Evolutionary conservation across 1,284 basidiomycete genomes (phyloP), one percentile per base, ranked within the genome.

Genomic region (Trichosporon asahii): DNA sequence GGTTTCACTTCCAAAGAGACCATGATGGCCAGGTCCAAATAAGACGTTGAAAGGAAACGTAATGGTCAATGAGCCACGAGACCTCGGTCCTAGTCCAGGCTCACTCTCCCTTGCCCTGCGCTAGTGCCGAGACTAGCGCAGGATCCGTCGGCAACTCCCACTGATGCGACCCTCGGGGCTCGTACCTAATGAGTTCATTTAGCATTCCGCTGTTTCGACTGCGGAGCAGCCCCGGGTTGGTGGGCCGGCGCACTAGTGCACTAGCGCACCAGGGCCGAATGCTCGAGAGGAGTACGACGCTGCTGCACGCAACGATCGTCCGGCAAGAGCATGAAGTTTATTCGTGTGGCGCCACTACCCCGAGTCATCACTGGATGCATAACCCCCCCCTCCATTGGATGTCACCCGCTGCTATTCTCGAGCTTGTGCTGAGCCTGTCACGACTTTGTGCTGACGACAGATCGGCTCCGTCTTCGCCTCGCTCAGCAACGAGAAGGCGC

Each of bases 391-490:
- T 33, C 31, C 31, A 8, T 33, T 33, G 31, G 31, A 33, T 33
- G 31, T 33, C 31, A 33, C 31, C 31, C 31, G 31, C 31, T 3
- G n/a, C n/a, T n/a, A n/a, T n/a, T n/a, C n/a, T n/a, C n/a, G n/a
- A n/a, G n/a, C n/a, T n/a, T n/a, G n/a, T n/a, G n/a, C n/a, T n/a
- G n/a, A n/a, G n/a, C n/a, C n/a, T n/a, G n/a, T n/a, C n/a, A n/a
- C n/a, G 31, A 31, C 31, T 31, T 4, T 31, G 3, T 31, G 57
- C 57, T 60, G 31, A 65, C 67, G 25, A 3, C 67, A 81, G 77
- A 89, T 90, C 67, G 86, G 86, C 1, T 84, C 85, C 15, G 87
- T 90, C 37, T 90, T 90, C 77, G 84, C 87, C 0, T 88, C 88
- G 0, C 82, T 89, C 6, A 85, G 86, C 1, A 83, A 84, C 11